phyloP scores from a whole-genome alignment of 306 rosid species.

The Cucurbita maxima region DNA sequence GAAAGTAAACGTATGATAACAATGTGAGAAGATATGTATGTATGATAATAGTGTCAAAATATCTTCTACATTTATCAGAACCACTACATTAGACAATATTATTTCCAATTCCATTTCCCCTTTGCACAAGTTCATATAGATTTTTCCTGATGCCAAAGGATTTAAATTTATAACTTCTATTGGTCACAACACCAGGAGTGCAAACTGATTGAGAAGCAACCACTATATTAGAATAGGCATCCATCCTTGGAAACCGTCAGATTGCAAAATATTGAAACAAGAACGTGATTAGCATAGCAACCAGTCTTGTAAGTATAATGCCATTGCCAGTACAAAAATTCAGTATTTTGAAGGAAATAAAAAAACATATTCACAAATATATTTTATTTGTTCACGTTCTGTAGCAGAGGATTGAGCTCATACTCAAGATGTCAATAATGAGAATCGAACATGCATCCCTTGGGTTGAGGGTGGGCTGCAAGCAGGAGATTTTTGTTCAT shows the following conservation, averaged over 20 bases:
- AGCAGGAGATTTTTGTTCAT: background rate
- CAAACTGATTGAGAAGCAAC: background rate
- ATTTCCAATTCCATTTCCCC: background rate
- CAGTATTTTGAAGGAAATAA: background rate
- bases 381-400: background rate
- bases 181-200: background rate
- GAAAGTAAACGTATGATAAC: background rate
- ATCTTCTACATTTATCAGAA: background rate
- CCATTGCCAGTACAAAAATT: background rate
- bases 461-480: background rate
- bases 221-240: background rate
- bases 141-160: background rate
- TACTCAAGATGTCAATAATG: background rate
- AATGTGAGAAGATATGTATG: background rate
- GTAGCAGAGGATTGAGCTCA: background rate
- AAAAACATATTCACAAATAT: background rate
- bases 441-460: background rate
- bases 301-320: background rate
- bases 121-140: background rate
- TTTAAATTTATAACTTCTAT: background rate
- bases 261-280: background rate
- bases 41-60: background rate
- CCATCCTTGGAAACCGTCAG: background rate
- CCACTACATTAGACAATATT: background rate
- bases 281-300: background rate